phyloP scores from a whole-genome alignment of 805 yeast genomes.

The Pichia membranifaciens region DNA sequence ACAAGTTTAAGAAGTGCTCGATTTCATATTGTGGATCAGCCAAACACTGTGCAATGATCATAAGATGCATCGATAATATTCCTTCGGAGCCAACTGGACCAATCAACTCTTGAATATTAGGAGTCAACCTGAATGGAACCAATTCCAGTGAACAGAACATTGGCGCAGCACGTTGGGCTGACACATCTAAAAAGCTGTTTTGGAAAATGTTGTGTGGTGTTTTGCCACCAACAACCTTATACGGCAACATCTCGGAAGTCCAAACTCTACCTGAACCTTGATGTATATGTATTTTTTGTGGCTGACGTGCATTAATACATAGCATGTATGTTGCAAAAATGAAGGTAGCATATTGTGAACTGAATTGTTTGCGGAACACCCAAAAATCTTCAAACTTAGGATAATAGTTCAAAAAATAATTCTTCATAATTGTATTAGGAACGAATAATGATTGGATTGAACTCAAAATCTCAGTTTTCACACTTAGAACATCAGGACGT shows the following conservation, averaged over 20 bases:
- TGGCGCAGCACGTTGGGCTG: slow-evolving; percentile 60
- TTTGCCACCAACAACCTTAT: slow-evolving; percentile 57
- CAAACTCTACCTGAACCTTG: slow-evolving; percentile 80
- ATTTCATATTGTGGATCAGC: slow-evolving; percentile 89
- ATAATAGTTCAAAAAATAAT: slow-evolving; percentile 66
- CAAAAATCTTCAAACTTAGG: slow-evolving; percentile 89
- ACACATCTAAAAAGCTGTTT: slow-evolving; percentile 42
- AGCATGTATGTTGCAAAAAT: slow-evolving; percentile 90
- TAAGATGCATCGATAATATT: slow-evolving; percentile 73
- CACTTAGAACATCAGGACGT: slow-evolving; percentile 83
- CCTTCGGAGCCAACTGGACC: slow-evolving; percentile 96
- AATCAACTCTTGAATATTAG: slow-evolving; percentile 87
- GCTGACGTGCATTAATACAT: slow-evolving; percentile 88
- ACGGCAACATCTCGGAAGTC: slow-evolving; percentile 94
- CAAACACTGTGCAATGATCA: slow-evolving; percentile 81
- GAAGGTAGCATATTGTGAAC: slow-evolving; percentile 91
- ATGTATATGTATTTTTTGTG: slow-evolving; percentile 85
- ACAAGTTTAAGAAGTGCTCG: slow-evolving; percentile 85
- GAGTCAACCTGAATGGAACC: slow-evolving; percentile 94
- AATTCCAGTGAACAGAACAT: slow-evolving; percentile 85
- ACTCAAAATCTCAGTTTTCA: slow-evolving; percentile 84
- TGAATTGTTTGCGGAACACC: slow-evolving; percentile 92
- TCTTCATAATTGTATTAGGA: slow-evolving; percentile 76
- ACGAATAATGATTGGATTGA: slow-evolving; percentile 84
- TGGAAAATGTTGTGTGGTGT: slow-evolving; percentile 36